phyloP scores from a whole-genome alignment of 352 stramenopile species.

The Phytophthora hibernalis region DNA sequence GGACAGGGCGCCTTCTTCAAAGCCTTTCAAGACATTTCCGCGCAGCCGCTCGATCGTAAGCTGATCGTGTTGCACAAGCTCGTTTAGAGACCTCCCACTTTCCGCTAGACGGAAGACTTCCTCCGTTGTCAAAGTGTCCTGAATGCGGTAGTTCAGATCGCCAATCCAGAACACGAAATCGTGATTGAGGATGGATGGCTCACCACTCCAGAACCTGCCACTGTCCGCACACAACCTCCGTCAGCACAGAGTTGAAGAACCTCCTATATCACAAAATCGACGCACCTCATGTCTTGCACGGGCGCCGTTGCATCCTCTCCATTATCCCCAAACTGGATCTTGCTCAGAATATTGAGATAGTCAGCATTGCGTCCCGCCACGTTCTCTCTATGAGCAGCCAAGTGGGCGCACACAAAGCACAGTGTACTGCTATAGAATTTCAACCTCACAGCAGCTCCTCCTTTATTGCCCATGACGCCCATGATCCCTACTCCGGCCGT shows the following conservation, averaged over 20 bases:
- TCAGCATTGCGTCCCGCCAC: conserved; percentile 97
- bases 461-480: conserved; percentile 99
- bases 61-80: conserved; percentile 63
- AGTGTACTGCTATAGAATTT: conserved; percentile 98
- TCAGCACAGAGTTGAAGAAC: background rate
- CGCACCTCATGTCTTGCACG: conserved; percentile 43
- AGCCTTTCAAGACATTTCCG: conserved; percentile 86
- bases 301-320: conserved; percentile 22
- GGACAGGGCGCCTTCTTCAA: conserved; percentile 90
- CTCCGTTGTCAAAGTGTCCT: conserved; percentile 76
- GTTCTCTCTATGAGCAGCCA: conserved; percentile 99
- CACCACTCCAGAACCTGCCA: conserved; percentile 53
- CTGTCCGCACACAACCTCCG: conserved; percentile 10
- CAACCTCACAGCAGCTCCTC: conserved; percentile 95
- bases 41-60: conserved; percentile 74
- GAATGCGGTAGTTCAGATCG: conserved; percentile 93
- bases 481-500: conserved; percentile 98
- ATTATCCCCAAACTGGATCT: conserved; percentile 92
- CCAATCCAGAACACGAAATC: conserved; percentile 99
- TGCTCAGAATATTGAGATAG: conserved; percentile 98
- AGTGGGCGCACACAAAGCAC: conserved; percentile 99
- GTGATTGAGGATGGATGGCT: conserved; percentile 94
- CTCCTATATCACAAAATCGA: background rate
- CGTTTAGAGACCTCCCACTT: conserved; percentile 39
- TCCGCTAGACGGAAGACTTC: conserved; percentile 75